Conservation (phyloP, 1,284 basidiomycete species). For the Termitomyces sp. region DNA sequence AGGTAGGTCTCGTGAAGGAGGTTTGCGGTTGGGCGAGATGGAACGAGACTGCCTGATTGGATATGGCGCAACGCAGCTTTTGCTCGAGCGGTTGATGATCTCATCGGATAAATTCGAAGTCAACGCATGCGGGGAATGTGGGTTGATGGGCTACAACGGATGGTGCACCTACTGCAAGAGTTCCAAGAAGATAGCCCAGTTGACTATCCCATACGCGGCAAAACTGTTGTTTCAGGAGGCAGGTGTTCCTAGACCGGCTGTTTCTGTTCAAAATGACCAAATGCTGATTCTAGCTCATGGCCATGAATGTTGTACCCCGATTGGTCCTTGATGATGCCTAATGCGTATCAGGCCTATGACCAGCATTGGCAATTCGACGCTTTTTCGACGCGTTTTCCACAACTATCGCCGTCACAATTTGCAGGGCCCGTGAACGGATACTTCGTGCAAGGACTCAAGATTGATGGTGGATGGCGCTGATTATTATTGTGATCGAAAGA, state of each 20-base stretch:
- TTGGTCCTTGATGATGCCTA: constrained; percentile 79
- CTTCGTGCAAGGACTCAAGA: background rate
- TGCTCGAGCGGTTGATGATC: constrained; percentile 97
- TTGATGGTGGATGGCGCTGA: constrained; percentile 6
- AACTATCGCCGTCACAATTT: constrained; percentile 6
- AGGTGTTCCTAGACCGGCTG: constrained; percentile 20
- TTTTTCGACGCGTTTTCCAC: background rate
- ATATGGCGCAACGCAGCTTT: constrained; percentile 93
- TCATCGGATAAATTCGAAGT: constrained; percentile 97
- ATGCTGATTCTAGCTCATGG: constrained; percentile 64
- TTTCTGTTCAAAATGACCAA: constrained; percentile 9
- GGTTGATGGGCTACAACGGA: constrained; percentile 94
- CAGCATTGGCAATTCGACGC: background rate
- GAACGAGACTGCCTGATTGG: constrained; percentile 96
- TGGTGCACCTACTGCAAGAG: constrained; percentile 97
- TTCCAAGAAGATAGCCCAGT: constrained; percentile 90
- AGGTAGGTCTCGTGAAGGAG: constrained; percentile 96
- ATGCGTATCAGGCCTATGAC: constrained; percentile 15
- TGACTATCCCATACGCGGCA: constrained; percentile 98
- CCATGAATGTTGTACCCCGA: constrained; percentile 90
- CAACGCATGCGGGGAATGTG: constrained; percentile 93
- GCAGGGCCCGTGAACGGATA: background rate
- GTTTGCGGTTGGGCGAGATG: constrained; percentile 97
- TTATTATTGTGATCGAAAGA: background rate
- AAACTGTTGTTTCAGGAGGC: constrained; percentile 98